Conservation (phyloP, 257 asterid genomes). For the Solanum sejunctum region DNA sequence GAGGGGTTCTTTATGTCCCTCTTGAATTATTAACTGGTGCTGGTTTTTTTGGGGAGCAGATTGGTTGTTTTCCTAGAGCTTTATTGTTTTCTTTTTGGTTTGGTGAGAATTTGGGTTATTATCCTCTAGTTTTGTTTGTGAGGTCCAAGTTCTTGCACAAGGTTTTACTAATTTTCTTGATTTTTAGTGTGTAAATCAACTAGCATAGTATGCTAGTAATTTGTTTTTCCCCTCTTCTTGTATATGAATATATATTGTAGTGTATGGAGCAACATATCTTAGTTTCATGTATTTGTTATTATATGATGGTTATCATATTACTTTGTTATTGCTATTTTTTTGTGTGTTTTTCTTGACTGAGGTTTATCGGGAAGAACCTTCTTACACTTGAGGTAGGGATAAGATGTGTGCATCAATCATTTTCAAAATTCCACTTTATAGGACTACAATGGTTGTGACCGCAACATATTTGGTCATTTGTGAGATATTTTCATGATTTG, state of each 20-base stretch:
- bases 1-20: neutral
- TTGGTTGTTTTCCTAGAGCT: conserved; percentile 10
- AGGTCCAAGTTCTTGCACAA: conserved; percentile 29
- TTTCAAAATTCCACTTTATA: too few relatives aligned
- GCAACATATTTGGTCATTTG: neutral
- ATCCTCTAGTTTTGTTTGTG: conserved; percentile 47
- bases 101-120: conserved; percentile 20
- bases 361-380: neutral
- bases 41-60: conserved; percentile 11
- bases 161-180: conserved; percentile 13
- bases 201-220: neutral
- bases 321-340: neutral
- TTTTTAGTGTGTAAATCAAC: neutral
- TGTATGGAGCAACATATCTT: neutral
- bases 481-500: neutral
- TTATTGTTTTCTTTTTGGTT: conserved; percentile 4
- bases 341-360: neutral
- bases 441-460: neutral
- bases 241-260: neutral
- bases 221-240: neutral
- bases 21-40: conserved; percentile 15
- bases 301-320: neutral
- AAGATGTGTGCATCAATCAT: neutral
- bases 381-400: neutral
- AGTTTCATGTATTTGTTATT: neutral